phyloP scores from a whole-genome alignment of 345 rosid species.

The Aegle marmelos region DNA sequence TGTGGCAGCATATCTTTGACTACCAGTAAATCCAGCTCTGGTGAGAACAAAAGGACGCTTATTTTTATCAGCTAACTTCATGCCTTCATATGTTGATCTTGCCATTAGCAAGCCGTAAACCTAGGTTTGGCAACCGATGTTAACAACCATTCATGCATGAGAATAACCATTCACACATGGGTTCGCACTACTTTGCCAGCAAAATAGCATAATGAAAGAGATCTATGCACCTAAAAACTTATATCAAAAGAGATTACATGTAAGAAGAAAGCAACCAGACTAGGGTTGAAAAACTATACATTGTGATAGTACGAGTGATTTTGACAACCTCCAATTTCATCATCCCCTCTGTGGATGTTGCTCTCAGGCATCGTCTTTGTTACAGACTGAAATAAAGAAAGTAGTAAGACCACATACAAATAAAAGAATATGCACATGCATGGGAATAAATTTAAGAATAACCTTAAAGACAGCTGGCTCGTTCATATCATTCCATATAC shows the following conservation, averaged over 20 bases:
- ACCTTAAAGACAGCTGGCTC: conserved; percentile 94
- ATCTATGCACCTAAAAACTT: neutral
- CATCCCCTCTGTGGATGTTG: conserved; percentile 77
- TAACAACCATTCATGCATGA: neutral
- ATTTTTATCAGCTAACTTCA: conserved; percentile 61
- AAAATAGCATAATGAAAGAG: neutral
- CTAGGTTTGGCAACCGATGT: conserved; percentile 32
- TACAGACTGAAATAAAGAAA: conserved; percentile 46
- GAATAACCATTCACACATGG: neutral
- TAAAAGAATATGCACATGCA: neutral
- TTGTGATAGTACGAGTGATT: conserved; percentile 86
- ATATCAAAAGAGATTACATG: neutral
- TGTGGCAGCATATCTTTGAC: conserved; percentile 88
- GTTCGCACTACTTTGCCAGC: neutral
- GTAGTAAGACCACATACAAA: conserved; percentile 16
- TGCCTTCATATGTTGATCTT: conserved; percentile 85
- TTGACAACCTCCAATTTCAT: conserved; percentile 78
- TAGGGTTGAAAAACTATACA: conserved; percentile 37
- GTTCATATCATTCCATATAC: conserved; percentile 98
- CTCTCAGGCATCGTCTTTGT: conserved; percentile 92
- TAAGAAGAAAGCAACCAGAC: neutral
- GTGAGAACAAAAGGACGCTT: conserved; percentile 93
- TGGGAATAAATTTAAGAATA: conserved; percentile 4
- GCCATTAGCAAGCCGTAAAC: conserved; percentile 95
- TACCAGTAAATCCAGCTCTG: conserved; percentile 91